These are phyloP conservation scores for Penicillium sp. DNA, from an alignment of 2,329 filamentous ascomycete species.

Conservation along the genomic window DNA sequence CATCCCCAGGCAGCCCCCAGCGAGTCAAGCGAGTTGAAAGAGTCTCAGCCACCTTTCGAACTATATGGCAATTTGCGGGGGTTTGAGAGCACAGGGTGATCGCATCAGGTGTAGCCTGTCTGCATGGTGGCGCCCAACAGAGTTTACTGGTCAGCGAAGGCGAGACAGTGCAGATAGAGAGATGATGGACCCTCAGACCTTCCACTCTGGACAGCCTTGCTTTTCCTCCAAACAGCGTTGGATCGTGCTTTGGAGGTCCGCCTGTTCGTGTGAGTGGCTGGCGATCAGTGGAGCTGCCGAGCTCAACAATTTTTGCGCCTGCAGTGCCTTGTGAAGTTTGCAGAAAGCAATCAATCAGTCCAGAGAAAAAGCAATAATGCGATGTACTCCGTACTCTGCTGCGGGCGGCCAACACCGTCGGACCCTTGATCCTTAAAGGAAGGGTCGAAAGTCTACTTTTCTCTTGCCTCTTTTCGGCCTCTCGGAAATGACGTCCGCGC, in stretches of 20 bases:
- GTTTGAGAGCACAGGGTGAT: constrained; percentile 1
- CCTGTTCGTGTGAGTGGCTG: not conserved
- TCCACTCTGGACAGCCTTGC: not conserved
- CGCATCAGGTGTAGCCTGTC: constrained; percentile 10
- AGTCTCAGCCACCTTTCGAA: not conserved
- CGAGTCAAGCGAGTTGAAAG: not conserved
- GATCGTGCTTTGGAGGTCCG: not conserved
- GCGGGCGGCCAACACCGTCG: not conserved
- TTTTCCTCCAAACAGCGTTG: not conserved
- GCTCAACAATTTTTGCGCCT: not conserved
- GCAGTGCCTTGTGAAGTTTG: not conserved
- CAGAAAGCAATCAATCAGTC: not conserved
- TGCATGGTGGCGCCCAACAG: constrained; percentile 12
- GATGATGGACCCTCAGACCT: not conserved
- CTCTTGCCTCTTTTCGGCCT: no score
- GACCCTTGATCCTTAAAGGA: not conserved
- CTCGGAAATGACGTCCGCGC: not conserved
- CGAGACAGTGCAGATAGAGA: not conserved
- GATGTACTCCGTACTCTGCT: not conserved
- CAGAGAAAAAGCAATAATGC: not conserved
- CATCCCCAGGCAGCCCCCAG: not conserved
- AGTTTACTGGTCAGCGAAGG: constrained; percentile 9
- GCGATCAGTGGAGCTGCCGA: not conserved
- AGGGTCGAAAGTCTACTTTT: not conserved
- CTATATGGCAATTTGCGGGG: constrained; percentile 2